Percentiles rank a stretch among this genome's conserved stretches.
These are phyloP conservation scores for Beauveria sp. DNA, from an alignment of 2,329 filamentous ascomycete genomes.

Conservation along the genomic window DNA sequence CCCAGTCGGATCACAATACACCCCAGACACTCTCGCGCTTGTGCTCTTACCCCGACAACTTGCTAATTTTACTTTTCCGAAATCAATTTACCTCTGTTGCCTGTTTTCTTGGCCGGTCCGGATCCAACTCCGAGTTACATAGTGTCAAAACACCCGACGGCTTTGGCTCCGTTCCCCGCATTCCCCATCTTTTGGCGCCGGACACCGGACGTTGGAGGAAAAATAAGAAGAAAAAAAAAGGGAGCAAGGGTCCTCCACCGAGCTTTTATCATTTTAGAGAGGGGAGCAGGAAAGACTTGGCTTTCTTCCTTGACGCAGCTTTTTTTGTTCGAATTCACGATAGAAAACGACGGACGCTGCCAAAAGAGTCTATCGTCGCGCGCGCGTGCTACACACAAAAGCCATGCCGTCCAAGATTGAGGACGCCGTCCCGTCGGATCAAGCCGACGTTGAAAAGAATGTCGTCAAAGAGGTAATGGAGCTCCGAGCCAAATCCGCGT, in stretches of 20 bases:
- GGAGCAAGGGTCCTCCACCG: neutral
- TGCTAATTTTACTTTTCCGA: neutral
- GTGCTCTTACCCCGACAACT: neutral
- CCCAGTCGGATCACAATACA: no score
- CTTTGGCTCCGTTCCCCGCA: neutral
- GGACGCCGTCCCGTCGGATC: neutral
- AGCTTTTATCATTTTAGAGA: neutral
- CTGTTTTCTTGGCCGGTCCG: neutral
- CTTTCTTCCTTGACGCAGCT: neutral
- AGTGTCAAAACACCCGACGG: no score
- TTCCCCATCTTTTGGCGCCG: slow-evolving; percentile 1
- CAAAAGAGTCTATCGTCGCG: neutral
- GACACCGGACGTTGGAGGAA: neutral
- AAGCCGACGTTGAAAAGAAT: neutral
- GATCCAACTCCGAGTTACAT: neutral
- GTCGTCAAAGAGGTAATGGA: slow-evolving; percentile 7
- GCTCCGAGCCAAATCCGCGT: neutral
- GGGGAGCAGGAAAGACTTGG: neutral
- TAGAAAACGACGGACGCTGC: neutral
- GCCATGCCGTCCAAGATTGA: slow-evolving; percentile 9
- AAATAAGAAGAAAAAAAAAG: neutral
- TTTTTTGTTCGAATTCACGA: neutral
- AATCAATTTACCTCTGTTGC: neutral
- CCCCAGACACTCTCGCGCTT: no score
- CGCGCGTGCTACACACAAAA: neutral